phyloP scores from a whole-genome alignment of 2,329 filamentous ascomycete genomes.

The Tolypocladium paradoxum region DNA sequence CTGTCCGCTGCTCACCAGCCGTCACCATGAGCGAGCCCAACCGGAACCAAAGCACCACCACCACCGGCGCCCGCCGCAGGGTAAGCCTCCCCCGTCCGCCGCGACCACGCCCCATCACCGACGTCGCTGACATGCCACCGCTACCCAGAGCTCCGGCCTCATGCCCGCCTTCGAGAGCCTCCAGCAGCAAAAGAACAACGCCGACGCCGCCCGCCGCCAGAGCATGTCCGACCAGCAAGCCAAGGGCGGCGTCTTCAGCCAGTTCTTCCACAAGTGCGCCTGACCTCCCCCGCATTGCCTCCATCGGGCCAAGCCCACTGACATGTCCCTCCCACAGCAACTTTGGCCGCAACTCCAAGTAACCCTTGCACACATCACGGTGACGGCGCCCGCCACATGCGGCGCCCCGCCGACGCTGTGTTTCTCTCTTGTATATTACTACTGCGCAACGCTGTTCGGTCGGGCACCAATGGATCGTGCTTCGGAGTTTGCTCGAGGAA shows the following conservation, averaged over 20 bases:
- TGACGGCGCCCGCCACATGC: neutral
- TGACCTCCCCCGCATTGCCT: neutral
- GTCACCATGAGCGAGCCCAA: conserved; percentile 18
- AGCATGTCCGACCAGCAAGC: conserved; percentile 44
- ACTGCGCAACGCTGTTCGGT: neutral
- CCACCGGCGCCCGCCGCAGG: conserved; percentile 16
- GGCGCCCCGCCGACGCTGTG: neutral
- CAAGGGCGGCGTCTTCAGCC: conserved; percentile 37
- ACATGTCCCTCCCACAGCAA: conserved; percentile 12
- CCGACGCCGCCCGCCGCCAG: conserved; percentile 38
- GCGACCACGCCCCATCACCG: no score
- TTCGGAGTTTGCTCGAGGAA: neutral
- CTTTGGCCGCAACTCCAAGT: conserved; percentile 21
- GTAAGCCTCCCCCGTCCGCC: conserved; percentile 8
- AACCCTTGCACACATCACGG: neutral
- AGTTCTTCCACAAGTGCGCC: conserved; percentile 47
- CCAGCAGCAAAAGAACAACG: conserved; percentile 37
- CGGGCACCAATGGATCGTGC: neutral
- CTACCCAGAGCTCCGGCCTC: conserved; percentile 31
- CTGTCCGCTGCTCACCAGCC: neutral
- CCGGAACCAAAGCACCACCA: conserved; percentile 9
- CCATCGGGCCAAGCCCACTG: neutral
- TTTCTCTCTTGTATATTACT: neutral
- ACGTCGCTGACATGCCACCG: neutral
- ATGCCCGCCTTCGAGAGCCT: conserved; percentile 39